Evolutionary conservation across 257 asterid genomes (phyloP), one percentile per base, ranked within the genome.

Genomic region (Nemophila menziesii): DNA sequence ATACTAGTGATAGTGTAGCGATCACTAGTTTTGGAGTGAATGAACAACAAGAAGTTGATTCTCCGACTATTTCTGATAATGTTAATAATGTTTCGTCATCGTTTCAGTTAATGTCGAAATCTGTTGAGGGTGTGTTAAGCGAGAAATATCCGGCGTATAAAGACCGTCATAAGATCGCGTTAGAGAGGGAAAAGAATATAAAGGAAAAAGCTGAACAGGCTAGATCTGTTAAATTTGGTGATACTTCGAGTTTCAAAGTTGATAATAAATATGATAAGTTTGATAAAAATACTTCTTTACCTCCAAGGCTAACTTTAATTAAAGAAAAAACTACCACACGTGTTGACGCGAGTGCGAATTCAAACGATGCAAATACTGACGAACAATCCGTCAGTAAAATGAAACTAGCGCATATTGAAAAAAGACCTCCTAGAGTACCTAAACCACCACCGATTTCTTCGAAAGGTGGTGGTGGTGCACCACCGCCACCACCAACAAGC

Each of bases 181-280:
- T 79, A 20, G 95, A 87, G 51, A 77, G 95, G 58, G 97, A 87
- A 71, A 80, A 75, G 55, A 64, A 69, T 1, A 68, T 87, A 36
- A 87, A 87, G 73, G 89, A 77, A 55, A 87, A 74, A 58, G 97
- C 95, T 49, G 83, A 80, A 56, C 77, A 75, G 39, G 97, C 97
- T 20, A 77, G 97, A 56, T 76, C 79, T 26, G 97, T 65, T 8
- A 79, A 56, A 59, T 87, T 87, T 54, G 86, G 77, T 53, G 87
- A 71, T 50, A 58, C 68, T 39, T 63, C 70, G 6, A 70, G 65
- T 48, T 74, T 59, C 20, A 68, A 46, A 38, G 22, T 46, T 6
- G n/a, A n/a, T n/a, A n/a, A n/a, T n/a, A n/a, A n/a, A n/a, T n/a
- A n/a, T n/a, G n/a, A n/a, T n/a, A n/a, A n/a, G n/a, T n/a, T n/a